Percentiles rank a stretch among this genome's conserved stretches.
These are phyloP conservation scores for Podila verticillata DNA, from an alignment of 192 early-diverging fungal species.

Conservation along the genomic window DNA sequence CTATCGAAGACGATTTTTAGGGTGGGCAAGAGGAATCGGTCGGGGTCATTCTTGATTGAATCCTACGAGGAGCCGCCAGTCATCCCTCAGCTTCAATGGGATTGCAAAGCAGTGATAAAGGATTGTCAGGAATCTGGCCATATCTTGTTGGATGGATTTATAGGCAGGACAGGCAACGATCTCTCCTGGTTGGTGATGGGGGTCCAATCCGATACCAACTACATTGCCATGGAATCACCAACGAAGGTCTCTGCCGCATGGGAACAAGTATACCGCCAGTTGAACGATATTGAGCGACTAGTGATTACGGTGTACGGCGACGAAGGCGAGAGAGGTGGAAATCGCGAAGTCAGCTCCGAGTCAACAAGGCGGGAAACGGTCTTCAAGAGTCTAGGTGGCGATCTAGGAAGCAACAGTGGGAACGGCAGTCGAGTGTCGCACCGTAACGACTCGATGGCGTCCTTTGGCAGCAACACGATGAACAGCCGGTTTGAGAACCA, in stretches of 20 bases:
- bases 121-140: constrained; percentile 41
- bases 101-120: constrained; percentile 35
- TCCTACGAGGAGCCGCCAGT: constrained; percentile 45
- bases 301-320: constrained; percentile 51
- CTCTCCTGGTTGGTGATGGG: constrained; percentile 38
- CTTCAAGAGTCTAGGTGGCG: constrained; percentile 21
- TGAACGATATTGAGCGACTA: constrained; percentile 51
- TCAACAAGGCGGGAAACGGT: constrained; percentile 36
- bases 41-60: constrained; percentile 44
- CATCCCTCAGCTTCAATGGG: constrained; percentile 37
- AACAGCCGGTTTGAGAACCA: constrained; percentile 57
- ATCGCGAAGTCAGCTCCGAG: constrained; percentile 36
- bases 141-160: constrained; percentile 31
- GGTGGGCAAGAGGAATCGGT: constrained; percentile 35
- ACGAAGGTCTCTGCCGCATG: constrained; percentile 47
- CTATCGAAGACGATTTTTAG: constrained; percentile 42
- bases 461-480: constrained; percentile 42
- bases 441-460: constrained; percentile 45
- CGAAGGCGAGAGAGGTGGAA: constrained; percentile 23
- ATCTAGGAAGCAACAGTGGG: constrained; percentile 5
- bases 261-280: constrained; percentile 34
- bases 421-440: constrained; percentile 20
- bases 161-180: constrained; percentile 38
- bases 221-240: constrained; percentile 17
- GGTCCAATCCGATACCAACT: constrained; percentile 15